These are phyloP conservation scores for Cladobotryum protrusum DNA, from an alignment of 2,329 filamentous ascomycete species.

Conservation along the genomic window DNA sequence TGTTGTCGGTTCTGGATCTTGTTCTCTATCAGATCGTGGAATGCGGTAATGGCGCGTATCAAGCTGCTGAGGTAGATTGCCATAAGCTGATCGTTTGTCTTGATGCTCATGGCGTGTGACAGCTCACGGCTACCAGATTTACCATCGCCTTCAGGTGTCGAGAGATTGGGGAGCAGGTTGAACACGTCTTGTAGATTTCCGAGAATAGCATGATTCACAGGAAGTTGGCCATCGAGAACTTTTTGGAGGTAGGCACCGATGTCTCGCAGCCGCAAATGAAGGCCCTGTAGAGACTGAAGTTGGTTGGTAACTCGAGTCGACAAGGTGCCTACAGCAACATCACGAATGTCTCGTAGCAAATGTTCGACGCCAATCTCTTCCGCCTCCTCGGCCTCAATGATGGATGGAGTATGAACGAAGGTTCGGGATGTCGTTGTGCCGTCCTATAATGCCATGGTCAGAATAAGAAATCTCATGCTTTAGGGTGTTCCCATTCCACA, in stretches of 20 bases:
- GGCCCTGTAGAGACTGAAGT: conserved; percentile 90
- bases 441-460: conserved; percentile 52
- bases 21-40: conserved; percentile 99
- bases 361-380: conserved; percentile 99
- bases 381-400: conserved; percentile 97
- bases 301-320: conserved; percentile 97
- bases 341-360: conserved; percentile 92
- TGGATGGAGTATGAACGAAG: conserved; percentile 96
- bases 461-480: conserved; percentile 1
- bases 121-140: conserved; percentile 72
- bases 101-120: conserved; percentile 94
- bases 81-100: conserved; percentile 99
- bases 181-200: conserved; percentile 99
- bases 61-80: conserved; percentile 94
- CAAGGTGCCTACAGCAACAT: conserved; percentile 93
- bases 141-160: conserved; percentile 66
- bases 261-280: conserved; percentile 89
- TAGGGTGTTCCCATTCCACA: background rate
- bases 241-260: conserved; percentile 95
- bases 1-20: conserved; percentile 99
- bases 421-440: conserved; percentile 95
- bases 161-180: conserved; percentile 94
- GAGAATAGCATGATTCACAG: conserved; percentile 94
- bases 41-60: conserved; percentile 95
- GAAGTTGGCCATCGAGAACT: conserved; percentile 85